Evolutionary conservation across 495 filamentous ascomycete genomes (phyloP), one percentile per base, ranked within the genome.

Genomic region (Diplogelasinospora grovesii): DNA sequence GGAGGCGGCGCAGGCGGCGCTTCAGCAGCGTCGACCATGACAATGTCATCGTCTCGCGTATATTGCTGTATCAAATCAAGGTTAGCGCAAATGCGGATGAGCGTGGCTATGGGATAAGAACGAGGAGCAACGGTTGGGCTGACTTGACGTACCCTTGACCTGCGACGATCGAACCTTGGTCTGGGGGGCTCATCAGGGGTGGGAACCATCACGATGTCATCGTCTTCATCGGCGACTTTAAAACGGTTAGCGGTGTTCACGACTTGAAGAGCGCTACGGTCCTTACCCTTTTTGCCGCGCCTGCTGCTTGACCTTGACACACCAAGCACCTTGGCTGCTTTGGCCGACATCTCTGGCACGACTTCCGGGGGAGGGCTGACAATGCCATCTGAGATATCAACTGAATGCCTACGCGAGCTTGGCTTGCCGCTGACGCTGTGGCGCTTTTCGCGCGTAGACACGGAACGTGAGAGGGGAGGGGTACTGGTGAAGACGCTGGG

Each of bases 321-420:
- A 20, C 71, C 74, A 8, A 75, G 56, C 29, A 75, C 45, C 47
- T 63, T 74, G 24, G 71, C 71, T n/a, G 74, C 74, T 50, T 75
- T 78, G 4, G 65, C 53, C 3, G 64, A 61, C 57, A 75, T 71
- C 11, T 64, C 64, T 5, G 37, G 6, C 52, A 55, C 43, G 8
- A 56, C 49, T 23, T 71, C 64, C 1, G 70, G 69, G 0, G 72
- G 73, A 3, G 71, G 70, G 11, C 65, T 74, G 20, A 57, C 54
- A 15, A 75, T 50, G 14, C 64, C 73, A 23, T 53, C 55, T 16
- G 48, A 49, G 46, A 72, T 63, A 9, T 70, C 66, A 7, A 68
- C 56, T 4, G 71, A 75, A 14, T 66, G 57, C 11, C 68, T 66
- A 11, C 74, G 68, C 23, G 72, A 73, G 33, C 66, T 64, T 42